Base-by-base conservation (phyloP, 768 basidiomycete species). In the Mycena amicta region DNA sequence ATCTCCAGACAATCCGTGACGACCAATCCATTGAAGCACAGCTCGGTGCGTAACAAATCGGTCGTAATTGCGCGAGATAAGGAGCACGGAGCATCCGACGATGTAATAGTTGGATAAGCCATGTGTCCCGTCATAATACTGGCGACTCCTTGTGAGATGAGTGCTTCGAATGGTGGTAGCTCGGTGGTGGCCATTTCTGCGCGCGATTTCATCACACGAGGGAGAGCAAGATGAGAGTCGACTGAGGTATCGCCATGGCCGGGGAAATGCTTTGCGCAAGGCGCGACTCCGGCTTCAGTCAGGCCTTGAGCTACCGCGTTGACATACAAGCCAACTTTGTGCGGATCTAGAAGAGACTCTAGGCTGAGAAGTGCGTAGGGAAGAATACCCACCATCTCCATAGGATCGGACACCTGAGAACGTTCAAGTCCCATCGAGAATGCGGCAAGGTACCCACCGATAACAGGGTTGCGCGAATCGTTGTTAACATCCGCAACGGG, bases 1-100 rank as follows among this genome's bases (percentile, higher is more conserved):
- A 91, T 90, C 72, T 90, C 88, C 23, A 90, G 71, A 65, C 89
- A 90, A 66, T 90, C 89, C 1, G 89, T 89, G 27, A 89, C 87
- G 22, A 88, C 70, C 33, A 90, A 80, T 0, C 87, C 87, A 3
- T 73, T 50, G 68, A 80, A 90, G 0, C 74, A 73, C 65, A 90
- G 60, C 40, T 81, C 75, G 2, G 71, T 68, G 43, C 85, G 77
- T 41, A 89, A 71, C 13, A 89, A 66, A 15, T 71, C 80, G 0
- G 75, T 83, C 26, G 83, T 85, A 25, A 88, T 78, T 40, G 64
- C 64, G 2, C 72, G 68, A 1, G 86, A 86, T 23, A 89, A 76
- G 5, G 89, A 90, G 28, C 79, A 79, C 3, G 89, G 88, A 3
- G 74, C 78, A 58, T 83, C 78, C 49, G 78, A 74, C 4, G 81